phyloP scores from a whole-genome alignment of 345 rosid genomes.

The Citrus unshiu region DNA sequence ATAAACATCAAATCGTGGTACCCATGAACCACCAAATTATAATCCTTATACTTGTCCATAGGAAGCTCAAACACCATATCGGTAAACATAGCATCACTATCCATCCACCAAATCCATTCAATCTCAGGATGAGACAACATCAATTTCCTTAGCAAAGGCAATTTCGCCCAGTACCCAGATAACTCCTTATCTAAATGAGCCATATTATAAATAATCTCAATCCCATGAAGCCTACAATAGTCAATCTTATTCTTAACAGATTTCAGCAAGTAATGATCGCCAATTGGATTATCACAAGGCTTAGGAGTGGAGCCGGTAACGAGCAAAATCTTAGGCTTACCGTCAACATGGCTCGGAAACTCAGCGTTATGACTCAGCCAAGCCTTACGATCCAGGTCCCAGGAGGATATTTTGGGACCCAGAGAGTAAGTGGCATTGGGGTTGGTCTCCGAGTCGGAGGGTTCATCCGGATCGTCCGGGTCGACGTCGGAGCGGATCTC shows the following conservation, averaged over 20 bases:
- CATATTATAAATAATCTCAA: slow-evolving; percentile 94
- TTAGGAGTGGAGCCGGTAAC: slow-evolving; percentile 88
- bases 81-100: slow-evolving; percentile 94
- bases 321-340: slow-evolving; percentile 69
- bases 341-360: slow-evolving; percentile 60
- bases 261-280: slow-evolving; percentile 86
- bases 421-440: slow-evolving; percentile 65
- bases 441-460: slow-evolving; percentile 44
- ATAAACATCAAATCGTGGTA: slow-evolving; percentile 83
- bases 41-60: slow-evolving; percentile 42
- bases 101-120: slow-evolving; percentile 99
- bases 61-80: slow-evolving; percentile 95
- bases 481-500: slow-evolving; percentile 93
- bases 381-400: slow-evolving; percentile 62
- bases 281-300: slow-evolving; percentile 90
- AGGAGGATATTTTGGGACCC: slow-evolving; percentile 64
- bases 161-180: slow-evolving; percentile 95
- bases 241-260: slow-evolving; percentile 90
- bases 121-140: slow-evolving; percentile 92
- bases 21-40: slow-evolving; percentile 87
- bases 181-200: slow-evolving; percentile 92
- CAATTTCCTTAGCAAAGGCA: slow-evolving; percentile 81
- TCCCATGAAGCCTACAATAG: slow-evolving; percentile 93
- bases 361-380: slow-evolving; percentile 69
- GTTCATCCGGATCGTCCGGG: slow-evolving; percentile 55